Evolutionary conservation across 176 grass and related monocot species (phyloP).

Genomic region (Zoysia japonica): DNA sequence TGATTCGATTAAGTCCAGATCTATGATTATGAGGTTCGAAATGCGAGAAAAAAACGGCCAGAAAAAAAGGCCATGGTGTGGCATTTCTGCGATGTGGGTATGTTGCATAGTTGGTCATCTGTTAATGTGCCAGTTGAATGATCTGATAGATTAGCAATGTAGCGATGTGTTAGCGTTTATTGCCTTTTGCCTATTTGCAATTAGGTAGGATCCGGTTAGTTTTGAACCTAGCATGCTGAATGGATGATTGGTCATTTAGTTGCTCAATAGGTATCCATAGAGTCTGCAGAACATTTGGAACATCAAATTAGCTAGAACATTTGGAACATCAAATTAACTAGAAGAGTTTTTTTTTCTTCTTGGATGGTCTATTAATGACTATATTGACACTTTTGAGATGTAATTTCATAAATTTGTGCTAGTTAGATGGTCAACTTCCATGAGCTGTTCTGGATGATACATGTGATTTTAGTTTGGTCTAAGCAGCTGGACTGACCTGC

Average conservation of each 20-base stretch:
- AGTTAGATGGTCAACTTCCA: neutral
- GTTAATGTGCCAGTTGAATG: neutral
- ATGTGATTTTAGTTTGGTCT: neutral
- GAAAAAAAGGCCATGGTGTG: neutral
- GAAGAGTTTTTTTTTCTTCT: neutral
- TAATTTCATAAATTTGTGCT: neutral
- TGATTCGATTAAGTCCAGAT: slow-evolving; percentile 7
- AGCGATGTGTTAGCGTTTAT: neutral
- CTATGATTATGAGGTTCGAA: neutral
- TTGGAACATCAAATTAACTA: neutral
- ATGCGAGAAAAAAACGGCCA: neutral
- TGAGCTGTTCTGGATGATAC: neutral
- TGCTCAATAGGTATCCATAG: neutral
- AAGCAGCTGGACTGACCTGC: neutral
- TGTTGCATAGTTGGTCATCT: neutral
- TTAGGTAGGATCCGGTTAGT: neutral
- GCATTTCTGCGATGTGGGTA: neutral
- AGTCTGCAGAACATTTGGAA: neutral
- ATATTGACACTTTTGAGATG: neutral
- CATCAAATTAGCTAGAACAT: neutral
- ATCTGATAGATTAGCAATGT: neutral
- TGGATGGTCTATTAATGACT: slow-evolving; percentile 6
- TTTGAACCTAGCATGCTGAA: neutral
- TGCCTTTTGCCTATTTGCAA: neutral
- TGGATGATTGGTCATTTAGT: neutral